Evolutionary conservation across 768 basidiomycete genomes (phyloP).

Genomic region (Kockovaella imperatae): DNA sequence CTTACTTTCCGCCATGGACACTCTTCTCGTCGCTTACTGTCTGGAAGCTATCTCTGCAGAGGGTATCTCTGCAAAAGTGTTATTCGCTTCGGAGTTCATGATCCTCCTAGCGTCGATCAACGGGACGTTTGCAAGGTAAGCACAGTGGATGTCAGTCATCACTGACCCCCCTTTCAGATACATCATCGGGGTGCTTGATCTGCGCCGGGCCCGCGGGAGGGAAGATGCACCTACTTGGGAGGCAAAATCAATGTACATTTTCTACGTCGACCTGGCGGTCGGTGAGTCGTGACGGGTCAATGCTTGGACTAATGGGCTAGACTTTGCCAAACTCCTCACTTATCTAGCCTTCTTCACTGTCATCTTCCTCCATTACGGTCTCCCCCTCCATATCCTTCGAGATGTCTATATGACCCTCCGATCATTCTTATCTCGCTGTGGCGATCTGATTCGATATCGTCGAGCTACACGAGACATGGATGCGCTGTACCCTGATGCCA

Average conservation of each 20-base stretch:
- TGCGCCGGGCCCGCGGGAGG: conserved; percentile 57
- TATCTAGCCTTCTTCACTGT: conserved; percentile 90
- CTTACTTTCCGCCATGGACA: conserved; percentile 66
- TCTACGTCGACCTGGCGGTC: conserved; percentile 85
- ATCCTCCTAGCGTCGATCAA: conserved; percentile 29
- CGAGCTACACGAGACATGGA: conserved; percentile 96
- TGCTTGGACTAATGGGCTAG: conserved; percentile 47
- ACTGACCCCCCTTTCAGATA: no score
- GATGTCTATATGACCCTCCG: conserved; percentile 94
- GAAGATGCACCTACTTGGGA: conserved; percentile 70
- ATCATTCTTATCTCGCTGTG: conserved; percentile 78
- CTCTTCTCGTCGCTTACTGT: conserved; percentile 58
- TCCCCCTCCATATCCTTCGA: conserved; percentile 92
- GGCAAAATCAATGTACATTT: conserved; percentile 93
- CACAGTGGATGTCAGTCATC: no score
- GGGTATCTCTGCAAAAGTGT: conserved; percentile 73
- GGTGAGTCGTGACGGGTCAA: conserved; percentile 51
- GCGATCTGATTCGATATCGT: conserved; percentile 84
- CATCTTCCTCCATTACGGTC: conserved; percentile 86
- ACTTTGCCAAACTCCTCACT: conserved; percentile 84
- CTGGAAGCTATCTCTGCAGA: conserved; percentile 60
- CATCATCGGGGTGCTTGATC: conserved; percentile 67
- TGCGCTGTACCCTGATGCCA: conserved; percentile 84
- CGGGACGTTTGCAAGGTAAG: conserved; percentile 56
- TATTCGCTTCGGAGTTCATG: conserved; percentile 76